Conservation (phyloP, 169 alveolate species). For the Eimeria tenella region DNA sequence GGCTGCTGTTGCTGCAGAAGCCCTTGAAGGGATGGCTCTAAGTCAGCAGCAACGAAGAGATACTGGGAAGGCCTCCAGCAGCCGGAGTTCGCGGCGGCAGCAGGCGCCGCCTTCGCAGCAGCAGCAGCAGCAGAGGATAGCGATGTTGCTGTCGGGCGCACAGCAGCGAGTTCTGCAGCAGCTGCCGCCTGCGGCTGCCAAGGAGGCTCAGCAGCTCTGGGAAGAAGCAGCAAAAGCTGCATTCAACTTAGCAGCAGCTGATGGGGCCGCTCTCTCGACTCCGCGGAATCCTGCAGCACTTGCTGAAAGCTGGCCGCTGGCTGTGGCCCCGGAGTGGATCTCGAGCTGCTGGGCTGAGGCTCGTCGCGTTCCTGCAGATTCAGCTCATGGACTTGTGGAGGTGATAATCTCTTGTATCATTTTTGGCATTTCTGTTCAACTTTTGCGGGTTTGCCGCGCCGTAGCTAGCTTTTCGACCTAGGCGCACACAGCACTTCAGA, state of each 20-base stretch:
- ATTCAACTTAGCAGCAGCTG: background rate
- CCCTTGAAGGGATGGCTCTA: slow-evolving; percentile 14
- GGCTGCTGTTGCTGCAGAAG: slow-evolving; percentile 71
- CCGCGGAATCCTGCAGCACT: slow-evolving; percentile 54
- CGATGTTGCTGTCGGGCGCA: slow-evolving; percentile 18
- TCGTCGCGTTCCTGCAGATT: slow-evolving; percentile 52
- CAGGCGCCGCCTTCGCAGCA: slow-evolving; percentile 20
- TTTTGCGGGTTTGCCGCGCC: no score
- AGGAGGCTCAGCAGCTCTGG: slow-evolving; percentile 37
- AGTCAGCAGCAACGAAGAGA: slow-evolving; percentile 11
- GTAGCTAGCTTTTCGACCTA: no score
- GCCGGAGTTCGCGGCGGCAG: slow-evolving; percentile 17
- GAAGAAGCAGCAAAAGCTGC: slow-evolving; percentile 30
- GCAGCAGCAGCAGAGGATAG: slow-evolving; percentile 59
- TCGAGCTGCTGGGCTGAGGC: slow-evolving; percentile 64
- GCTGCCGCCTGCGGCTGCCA: slow-evolving; percentile 30
- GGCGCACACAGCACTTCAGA: no score
- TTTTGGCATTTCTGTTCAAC: no score
- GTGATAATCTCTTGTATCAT: background rate
- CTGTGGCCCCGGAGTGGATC: slow-evolving; percentile 50
- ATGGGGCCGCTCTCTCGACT: slow-evolving; percentile 3
- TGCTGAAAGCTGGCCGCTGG: slow-evolving; percentile 18
- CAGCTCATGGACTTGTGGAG: slow-evolving; percentile 60
- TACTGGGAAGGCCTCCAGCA: slow-evolving; percentile 36
- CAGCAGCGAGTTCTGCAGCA: slow-evolving; percentile 67